phyloP scores from a whole-genome alignment of 805 yeast genomes.

The Kodamaea nitidulidarum region DNA sequence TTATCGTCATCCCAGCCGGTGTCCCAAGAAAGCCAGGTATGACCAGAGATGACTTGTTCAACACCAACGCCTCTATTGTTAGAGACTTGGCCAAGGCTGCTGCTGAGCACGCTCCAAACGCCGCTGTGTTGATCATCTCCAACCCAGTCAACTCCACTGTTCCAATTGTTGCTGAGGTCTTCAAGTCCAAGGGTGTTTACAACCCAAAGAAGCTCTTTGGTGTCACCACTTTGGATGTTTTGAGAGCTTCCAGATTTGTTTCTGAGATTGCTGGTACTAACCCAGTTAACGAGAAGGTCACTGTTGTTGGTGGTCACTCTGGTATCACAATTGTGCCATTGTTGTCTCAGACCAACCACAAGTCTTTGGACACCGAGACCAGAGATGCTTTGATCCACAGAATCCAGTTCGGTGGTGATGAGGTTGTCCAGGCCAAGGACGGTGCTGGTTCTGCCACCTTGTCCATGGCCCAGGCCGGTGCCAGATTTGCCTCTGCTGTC shows the following conservation, averaged over 20 bases:
- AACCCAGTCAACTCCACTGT: conserved; percentile 98
- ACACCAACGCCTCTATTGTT: conserved; percentile 93
- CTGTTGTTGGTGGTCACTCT: conserved; percentile 96
- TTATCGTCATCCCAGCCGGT: conserved; percentile 94
- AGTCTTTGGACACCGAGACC: conserved; percentile 57
- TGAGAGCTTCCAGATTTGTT: conserved; percentile 85
- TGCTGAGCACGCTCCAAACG: conserved; percentile 81
- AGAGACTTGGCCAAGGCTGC: conserved; percentile 85
- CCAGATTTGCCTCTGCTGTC: conserved; percentile 64
- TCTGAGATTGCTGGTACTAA: conserved; percentile 63
- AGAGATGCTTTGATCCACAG: conserved; percentile 72
- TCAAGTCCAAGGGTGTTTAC: conserved; percentile 80
- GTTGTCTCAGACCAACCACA: conserved; percentile 77
- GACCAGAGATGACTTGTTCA: conserved; percentile 96
- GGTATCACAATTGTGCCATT: conserved; percentile 95
- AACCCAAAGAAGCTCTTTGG: conserved; percentile 91
- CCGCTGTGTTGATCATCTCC: conserved; percentile 76
- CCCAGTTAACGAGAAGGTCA: conserved; percentile 73
- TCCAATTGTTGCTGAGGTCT: conserved; percentile 91
- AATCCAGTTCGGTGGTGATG: conserved; percentile 92
- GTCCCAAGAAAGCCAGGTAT: conserved; percentile 98
- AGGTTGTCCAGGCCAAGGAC: conserved; percentile 78
- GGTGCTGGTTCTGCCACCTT: conserved; percentile 84
- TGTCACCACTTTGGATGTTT: conserved; percentile 90
- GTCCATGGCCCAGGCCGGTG: conserved; percentile 88